phyloP scores from a whole-genome alignment of 106 monocot genomes.

The Agapanthus africanus region DNA sequence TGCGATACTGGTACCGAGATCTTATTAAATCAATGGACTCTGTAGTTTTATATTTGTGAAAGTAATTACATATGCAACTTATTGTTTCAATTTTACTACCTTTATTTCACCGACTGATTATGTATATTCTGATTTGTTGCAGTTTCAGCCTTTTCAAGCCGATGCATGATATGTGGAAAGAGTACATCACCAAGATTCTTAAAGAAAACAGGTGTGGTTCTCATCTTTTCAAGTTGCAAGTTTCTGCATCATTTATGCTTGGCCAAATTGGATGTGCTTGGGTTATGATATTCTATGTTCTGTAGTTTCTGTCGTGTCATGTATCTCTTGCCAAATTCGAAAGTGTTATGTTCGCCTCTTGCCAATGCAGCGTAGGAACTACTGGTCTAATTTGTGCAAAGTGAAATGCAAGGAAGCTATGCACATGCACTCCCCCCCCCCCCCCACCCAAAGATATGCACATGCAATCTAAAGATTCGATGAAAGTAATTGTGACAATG shows the following conservation, averaged over 20 bases:
- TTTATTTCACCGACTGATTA: neutral
- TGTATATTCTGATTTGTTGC: conserved; percentile 4
- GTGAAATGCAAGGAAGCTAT: too few relatives aligned
- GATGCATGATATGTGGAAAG: conserved; percentile 98
- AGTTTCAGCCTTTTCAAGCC: conserved; percentile 77
- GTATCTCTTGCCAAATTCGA: neutral
- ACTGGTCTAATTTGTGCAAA: too few relatives aligned
- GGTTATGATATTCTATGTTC: neutral
- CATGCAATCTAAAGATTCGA: too few relatives aligned
- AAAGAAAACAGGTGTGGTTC: conserved; percentile 40
- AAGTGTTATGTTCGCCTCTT: too few relatives aligned
- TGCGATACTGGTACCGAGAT: too few relatives aligned
- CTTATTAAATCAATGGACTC: too few relatives aligned
- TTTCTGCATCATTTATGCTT: conserved; percentile 1
- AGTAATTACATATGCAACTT: neutral
- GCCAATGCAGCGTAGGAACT: too few relatives aligned
- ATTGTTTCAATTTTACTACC: neutral
- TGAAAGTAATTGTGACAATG: too few relatives aligned
- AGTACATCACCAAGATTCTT: conserved; percentile 59
- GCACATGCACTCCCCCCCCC: too few relatives aligned
- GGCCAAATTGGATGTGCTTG: too few relatives aligned
- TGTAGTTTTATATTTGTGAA: too few relatives aligned
- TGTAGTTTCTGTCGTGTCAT: neutral
- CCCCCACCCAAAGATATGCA: too few relatives aligned
- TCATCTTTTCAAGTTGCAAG: neutral